Conservation (phyloP, 306 rosid species). For the Medicago lupulina region DNA sequence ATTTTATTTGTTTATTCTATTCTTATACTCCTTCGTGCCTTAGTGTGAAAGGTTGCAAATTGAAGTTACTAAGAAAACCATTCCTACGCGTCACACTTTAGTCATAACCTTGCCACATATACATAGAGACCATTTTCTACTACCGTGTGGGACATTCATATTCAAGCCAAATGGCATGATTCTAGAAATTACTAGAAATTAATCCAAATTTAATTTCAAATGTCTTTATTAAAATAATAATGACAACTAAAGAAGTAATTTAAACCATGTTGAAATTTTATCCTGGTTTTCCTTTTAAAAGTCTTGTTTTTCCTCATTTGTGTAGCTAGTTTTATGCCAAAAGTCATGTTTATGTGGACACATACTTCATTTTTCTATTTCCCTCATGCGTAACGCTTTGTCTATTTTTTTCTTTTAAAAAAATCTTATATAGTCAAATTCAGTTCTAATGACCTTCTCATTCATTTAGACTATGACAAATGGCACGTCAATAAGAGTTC, state of each 20-base stretch:
- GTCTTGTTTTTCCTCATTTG: background rate
- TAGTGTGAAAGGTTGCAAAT: conserved; percentile 36
- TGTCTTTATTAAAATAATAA: background rate
- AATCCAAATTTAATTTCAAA: conserved; percentile 4
- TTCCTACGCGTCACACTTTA: conserved; percentile 49
- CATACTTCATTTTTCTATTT: conserved; percentile 27
- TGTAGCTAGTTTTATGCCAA: conserved; percentile 33
- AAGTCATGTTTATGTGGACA: conserved; percentile 54
- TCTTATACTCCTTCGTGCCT: conserved; percentile 35
- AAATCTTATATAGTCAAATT: conserved; percentile 37
- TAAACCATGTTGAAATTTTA: conserved; percentile 16
- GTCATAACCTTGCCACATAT: conserved; percentile 28
- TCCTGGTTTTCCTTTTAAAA: background rate
- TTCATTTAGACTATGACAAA: conserved; percentile 12
- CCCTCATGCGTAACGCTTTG: conserved; percentile 51
- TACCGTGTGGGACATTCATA: conserved; percentile 41
- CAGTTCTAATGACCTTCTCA: background rate
- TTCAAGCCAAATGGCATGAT: conserved; percentile 39
- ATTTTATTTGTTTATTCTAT: background rate
- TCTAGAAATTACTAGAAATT: background rate
- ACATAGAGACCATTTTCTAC: conserved; percentile 16
- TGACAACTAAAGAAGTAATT: background rate
- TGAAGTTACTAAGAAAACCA: conserved; percentile 38
- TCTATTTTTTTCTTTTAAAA: conserved; percentile 11
- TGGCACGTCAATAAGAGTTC: conserved; percentile 19